phyloP scores from a whole-genome alignment of 2,329 filamentous ascomycete genomes.

The Cryphonectria carpinicola region DNA sequence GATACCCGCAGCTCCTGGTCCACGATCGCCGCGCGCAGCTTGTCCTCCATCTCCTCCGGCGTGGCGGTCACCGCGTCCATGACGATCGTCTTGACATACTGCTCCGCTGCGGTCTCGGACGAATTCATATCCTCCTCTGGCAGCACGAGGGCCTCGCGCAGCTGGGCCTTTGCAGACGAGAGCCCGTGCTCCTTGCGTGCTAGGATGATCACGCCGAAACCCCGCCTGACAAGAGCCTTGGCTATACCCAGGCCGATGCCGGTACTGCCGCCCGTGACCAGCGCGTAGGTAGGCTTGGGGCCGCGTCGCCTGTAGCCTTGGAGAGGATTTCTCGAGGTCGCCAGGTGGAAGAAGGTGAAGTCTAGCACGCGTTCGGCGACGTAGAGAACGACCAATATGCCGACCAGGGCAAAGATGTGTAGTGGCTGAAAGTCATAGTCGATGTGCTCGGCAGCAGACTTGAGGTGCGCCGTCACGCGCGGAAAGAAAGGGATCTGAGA shows the following conservation, averaged over 20 bases:
- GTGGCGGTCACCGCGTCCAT: slow-evolving; percentile 38
- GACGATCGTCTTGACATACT: slow-evolving; percentile 37
- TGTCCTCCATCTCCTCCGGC: slow-evolving; percentile 34
- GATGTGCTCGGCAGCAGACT: not conserved
- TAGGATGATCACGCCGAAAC: slow-evolving; percentile 41
- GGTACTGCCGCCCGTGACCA: slow-evolving; percentile 42
- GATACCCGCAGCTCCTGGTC: slow-evolving; percentile 34
- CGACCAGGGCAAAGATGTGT: slow-evolving; percentile 28
- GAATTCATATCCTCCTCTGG: not conserved
- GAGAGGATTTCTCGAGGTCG: slow-evolving; percentile 32
- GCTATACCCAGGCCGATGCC: slow-evolving; percentile 42
- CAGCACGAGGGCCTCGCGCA: slow-evolving; percentile 28
- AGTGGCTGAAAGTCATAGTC: slow-evolving; percentile 6
- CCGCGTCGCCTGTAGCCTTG: slow-evolving; percentile 33
- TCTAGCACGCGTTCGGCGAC: slow-evolving; percentile 22
- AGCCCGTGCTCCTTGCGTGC: slow-evolving; percentile 39
- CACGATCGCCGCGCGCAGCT: slow-evolving; percentile 31
- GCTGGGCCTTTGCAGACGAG: slow-evolving; percentile 32
- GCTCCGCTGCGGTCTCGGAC: slow-evolving; percentile 28
- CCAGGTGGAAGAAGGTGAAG: slow-evolving; percentile 33
- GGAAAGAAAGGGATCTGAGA: slow-evolving; percentile 9
- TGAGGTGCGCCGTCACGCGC: slow-evolving; percentile 1
- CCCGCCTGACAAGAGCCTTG: slow-evolving; percentile 38
- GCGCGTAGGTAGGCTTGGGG: slow-evolving; percentile 34
- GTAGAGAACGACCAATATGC: slow-evolving; percentile 30